phyloP scores from a whole-genome alignment of 345 rosid species.

The Melastoma malabathricum region DNA sequence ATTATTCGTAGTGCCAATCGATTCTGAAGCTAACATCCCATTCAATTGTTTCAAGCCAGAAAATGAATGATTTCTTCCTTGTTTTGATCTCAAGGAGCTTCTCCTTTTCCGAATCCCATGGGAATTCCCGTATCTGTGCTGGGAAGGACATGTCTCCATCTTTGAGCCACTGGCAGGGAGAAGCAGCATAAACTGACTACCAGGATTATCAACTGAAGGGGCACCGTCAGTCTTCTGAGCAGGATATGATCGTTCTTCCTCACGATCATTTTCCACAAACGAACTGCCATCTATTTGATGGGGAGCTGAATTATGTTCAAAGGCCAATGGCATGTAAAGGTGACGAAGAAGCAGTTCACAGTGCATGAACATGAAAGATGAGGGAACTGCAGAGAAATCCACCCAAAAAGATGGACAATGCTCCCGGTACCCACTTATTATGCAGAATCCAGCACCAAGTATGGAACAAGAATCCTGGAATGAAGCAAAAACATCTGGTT shows the following conservation, averaged over 20 bases:
- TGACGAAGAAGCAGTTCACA: slow-evolving; percentile 15
- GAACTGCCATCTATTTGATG: slow-evolving; percentile 13
- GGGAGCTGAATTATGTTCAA: slow-evolving; percentile 25
- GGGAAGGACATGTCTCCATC: slow-evolving; percentile 29
- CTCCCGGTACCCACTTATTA: slow-evolving; percentile 29
- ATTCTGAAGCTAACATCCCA: slow-evolving; percentile 46
- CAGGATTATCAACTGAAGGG: slow-evolving; percentile 11
- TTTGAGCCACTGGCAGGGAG: slow-evolving; percentile 41
- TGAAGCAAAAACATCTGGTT: neutral
- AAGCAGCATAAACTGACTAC: slow-evolving; percentile 19
- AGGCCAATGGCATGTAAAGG: slow-evolving; percentile 18
- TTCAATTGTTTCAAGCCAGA: slow-evolving; percentile 29
- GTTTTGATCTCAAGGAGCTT: slow-evolving; percentile 55
- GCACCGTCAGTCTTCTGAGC: slow-evolving; percentile 8
- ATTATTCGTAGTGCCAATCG: slow-evolving; percentile 40
- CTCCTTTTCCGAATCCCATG: slow-evolving; percentile 63
- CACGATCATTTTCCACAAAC: slow-evolving; percentile 9
- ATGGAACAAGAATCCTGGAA: slow-evolving; percentile 38
- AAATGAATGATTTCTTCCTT: slow-evolving; percentile 39
- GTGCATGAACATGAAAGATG: slow-evolving; percentile 51
- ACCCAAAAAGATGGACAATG: slow-evolving; percentile 40
- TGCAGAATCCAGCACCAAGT: slow-evolving; percentile 43
- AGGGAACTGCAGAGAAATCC: slow-evolving; percentile 61
- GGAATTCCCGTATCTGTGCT: slow-evolving; percentile 34
- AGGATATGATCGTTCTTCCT: neutral